Evolutionary conservation across 495 filamentous ascomycete species (phyloP), one percentile per base, ranked within the genome.

Genomic region (Durotheca rogersii): DNA sequence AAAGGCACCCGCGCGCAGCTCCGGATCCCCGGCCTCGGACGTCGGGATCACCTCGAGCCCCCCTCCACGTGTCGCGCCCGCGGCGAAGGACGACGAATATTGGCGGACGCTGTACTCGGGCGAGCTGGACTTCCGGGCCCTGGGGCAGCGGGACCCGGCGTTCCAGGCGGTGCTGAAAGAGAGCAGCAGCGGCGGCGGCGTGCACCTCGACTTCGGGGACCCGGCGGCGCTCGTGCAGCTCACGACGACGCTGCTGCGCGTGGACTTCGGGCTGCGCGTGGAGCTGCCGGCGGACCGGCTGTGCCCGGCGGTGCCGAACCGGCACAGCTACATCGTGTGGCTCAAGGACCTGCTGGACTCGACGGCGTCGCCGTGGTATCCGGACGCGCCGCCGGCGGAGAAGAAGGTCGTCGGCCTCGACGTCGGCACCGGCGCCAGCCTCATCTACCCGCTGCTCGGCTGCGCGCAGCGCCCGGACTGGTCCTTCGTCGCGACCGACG

Each of bases 241-340:
- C 35, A 91, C 92, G 9, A 90, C 86, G 65, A 85, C 83, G 23
- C 72, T 96, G 5, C 72, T 97, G 16, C 75, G 82, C 53, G 69
- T 75, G 21, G 85, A 96, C 61, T 96, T 96, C 65, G 75, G 76
- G 4, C 62, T 97, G 2, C 53, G 73, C 4, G 72, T 96, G 6
- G 73, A 85, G 10, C 75, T 95, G 0, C 90, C 88, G 0, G 69
- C 77, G 15, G 83, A 94, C 67, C 78, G 93, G 39, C 75, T 98
- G 4, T 98, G 93, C 60, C 93, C 93, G n/a, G 89, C 93, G 16
- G 87, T 91, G 2, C 85, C 87, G 4, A 91, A 89, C 45, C 77
- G 87, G 58, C 80, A 92, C 48, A 94, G 94, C 58, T 98, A 98
- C 62, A 82, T 97, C 41, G 71, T 90, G 4, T 97, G 90, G 90